Percentiles rank a stretch among this genome's conserved stretches.
These are phyloP conservation scores for Neurospora intermedia DNA, from an alignment of 495 filamentous ascomycete genomes.

Conservation along the genomic window DNA sequence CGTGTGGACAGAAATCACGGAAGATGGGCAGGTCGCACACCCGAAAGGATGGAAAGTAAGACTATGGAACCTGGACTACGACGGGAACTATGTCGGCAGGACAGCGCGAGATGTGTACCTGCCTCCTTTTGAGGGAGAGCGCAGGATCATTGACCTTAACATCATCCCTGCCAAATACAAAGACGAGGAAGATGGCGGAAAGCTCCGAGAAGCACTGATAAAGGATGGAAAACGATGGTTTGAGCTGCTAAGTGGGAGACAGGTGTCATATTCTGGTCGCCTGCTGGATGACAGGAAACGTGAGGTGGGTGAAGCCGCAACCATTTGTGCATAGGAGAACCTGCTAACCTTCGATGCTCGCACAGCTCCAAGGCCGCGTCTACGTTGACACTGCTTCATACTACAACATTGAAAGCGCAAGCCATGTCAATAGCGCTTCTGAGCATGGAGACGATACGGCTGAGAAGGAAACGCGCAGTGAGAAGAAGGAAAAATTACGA, in stretches of 20 bases:
- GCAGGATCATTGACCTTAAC: neutral
- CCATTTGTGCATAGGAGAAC: too few relatives aligned
- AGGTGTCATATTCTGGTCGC: neutral
- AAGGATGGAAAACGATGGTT: neutral
- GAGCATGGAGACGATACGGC: too few relatives aligned
- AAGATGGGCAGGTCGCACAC: too few relatives aligned
- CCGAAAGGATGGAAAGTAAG: too few relatives aligned
- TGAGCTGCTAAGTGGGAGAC: neutral
- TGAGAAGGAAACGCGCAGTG: too few relatives aligned
- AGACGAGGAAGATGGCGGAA: neutral
- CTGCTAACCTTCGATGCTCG: too few relatives aligned
- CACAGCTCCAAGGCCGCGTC: neutral
- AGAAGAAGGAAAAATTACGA: too few relatives aligned
- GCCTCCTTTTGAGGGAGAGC: neutral
- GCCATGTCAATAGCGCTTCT: too few relatives aligned
- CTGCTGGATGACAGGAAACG: neutral
- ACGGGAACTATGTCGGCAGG: neutral
- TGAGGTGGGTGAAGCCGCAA: neutral
- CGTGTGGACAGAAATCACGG: too few relatives aligned
- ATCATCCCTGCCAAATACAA: neutral
- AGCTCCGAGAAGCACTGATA: neutral
- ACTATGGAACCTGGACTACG: neutral
- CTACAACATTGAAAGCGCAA: neutral
- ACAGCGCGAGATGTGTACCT: fast-evolving
- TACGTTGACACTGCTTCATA: neutral